These are phyloP conservation scores for Penicillium sp. DNA, from an alignment of 2,329 filamentous ascomycete genomes.

Conservation along the genomic window DNA sequence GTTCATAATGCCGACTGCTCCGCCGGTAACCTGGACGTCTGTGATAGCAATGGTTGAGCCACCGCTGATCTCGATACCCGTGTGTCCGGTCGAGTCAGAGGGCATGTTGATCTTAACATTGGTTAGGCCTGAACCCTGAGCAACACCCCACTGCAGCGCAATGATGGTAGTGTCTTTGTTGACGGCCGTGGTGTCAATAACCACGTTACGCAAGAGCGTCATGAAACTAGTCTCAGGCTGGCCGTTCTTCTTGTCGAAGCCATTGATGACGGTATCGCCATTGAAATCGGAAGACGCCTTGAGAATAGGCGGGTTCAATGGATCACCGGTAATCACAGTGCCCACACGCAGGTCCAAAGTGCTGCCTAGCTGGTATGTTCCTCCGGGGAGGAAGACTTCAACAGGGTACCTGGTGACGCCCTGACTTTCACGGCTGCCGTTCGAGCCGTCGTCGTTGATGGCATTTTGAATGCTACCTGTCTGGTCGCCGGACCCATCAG, in stretches of 20 bases:
- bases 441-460: slow-evolving; percentile 32
- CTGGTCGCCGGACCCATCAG: slow-evolving; percentile 36
- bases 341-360: slow-evolving; percentile 33
- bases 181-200: slow-evolving; percentile 36
- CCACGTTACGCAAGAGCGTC: slow-evolving; percentile 37
- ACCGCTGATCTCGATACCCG: slow-evolving; percentile 30
- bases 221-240: slow-evolving; percentile 37
- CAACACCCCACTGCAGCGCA: slow-evolving; percentile 39
- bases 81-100: slow-evolving; percentile 29
- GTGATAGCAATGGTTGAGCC: slow-evolving; percentile 33
- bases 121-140: slow-evolving; percentile 37
- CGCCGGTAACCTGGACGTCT: slow-evolving; percentile 32
- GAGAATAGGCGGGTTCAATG: slow-evolving; percentile 33
- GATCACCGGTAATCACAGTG: slow-evolving; percentile 39
- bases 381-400: slow-evolving; percentile 34
- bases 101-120: slow-evolving; percentile 42
- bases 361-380: slow-evolving; percentile 29
- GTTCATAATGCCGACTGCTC: slow-evolving; percentile 33
- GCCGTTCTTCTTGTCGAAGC: slow-evolving; percentile 27
- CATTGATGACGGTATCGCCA: slow-evolving; percentile 35
- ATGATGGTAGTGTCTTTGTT: slow-evolving; percentile 22
- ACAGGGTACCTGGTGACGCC: slow-evolving; percentile 32
- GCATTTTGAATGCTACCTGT: slow-evolving; percentile 30
- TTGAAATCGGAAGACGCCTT: slow-evolving; percentile 30
- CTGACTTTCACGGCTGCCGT: slow-evolving; percentile 29